Conservation (phyloP, 306 rosid species). For the Acacia melanoxylon region DNA sequence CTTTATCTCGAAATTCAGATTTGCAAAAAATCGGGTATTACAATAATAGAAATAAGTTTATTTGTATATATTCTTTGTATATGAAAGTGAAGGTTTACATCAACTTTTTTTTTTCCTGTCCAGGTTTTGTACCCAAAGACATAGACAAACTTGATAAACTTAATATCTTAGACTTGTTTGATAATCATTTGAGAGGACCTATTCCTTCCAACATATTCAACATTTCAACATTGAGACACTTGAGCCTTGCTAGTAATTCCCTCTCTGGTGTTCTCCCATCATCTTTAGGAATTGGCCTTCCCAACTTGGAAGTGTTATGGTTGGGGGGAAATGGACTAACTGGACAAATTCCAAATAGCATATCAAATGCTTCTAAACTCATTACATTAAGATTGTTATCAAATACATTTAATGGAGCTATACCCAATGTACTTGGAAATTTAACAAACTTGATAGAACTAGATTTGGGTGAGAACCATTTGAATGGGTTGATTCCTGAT, state of each 20-base stretch:
- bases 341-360: not conserved
- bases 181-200: not conserved
- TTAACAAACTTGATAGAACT: not conserved
- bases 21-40: too few relatives aligned
- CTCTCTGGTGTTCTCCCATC: not conserved
- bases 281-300: not conserved
- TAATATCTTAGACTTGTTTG: fast-evolving
- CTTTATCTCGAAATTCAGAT: too few relatives aligned
- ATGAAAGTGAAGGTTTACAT: not conserved
- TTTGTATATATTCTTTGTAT: not conserved
- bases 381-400: too few relatives aligned
- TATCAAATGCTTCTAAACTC: not conserved
- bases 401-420: not conserved
- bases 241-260: too few relatives aligned
- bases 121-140: not conserved
- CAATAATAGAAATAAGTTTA: too few relatives aligned
- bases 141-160: not conserved
- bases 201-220: not conserved
- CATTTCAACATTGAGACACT: not conserved
- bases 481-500: not conserved
- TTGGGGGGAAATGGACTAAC: not conserved
- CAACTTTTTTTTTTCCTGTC: not conserved
- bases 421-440: not conserved
- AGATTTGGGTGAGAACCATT: not conserved
- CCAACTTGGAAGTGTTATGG: not conserved